Base-by-base conservation (phyloP, 176 grass and related monocot species). In the Carex pumila region DNA sequence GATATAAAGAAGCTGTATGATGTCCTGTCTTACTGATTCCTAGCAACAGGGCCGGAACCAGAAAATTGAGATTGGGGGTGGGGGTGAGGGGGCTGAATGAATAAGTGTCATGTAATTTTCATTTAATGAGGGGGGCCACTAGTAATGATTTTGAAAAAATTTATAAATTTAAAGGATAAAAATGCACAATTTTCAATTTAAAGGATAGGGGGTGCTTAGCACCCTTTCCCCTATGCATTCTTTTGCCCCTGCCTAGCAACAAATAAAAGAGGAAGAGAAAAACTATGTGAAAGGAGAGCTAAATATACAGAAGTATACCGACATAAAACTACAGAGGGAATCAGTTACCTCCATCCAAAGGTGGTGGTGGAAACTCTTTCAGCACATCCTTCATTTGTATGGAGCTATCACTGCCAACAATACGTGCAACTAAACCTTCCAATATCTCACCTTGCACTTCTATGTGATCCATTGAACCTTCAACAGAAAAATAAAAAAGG, bases 351-450 rank as follows among this genome's bases (percentile, higher is more conserved):
- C 83, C 86, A 43, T 86, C 83, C 64, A 81, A 61, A 60, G 83
- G 65, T 41, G 91, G 83, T 62, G 87, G 86, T 85, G 95, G 83
- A 80, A 86, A 98, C 31, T 92, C 92, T 86, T 17, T 93, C 64
- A 98, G 87, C 73, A 93, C 89, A 62, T 95, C 85, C 69, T 98
- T 85, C 86, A 98, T 90, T 41, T 95, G 95, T 45, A 80, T 58
- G 72, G 88, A 92, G 90, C 95, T 98, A 86, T 89, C 89, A 87
- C 77, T 76, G 66, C 83, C 89, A 12, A 98, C 95, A 64, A 98
- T 65, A 81, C 95, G 91, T 52, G 95, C 95, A 86, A 98, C 95
- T 80, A 98, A 84, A 82, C 95, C 95, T 91, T 98, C 95, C 81
- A 98, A 87, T 53, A 98, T 95, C 85, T 98, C 95, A 81, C 95